Evolutionary conservation across 2,329 filamentous ascomycete species (phyloP).

Genomic region (Pseudonectria foliicola): DNA sequence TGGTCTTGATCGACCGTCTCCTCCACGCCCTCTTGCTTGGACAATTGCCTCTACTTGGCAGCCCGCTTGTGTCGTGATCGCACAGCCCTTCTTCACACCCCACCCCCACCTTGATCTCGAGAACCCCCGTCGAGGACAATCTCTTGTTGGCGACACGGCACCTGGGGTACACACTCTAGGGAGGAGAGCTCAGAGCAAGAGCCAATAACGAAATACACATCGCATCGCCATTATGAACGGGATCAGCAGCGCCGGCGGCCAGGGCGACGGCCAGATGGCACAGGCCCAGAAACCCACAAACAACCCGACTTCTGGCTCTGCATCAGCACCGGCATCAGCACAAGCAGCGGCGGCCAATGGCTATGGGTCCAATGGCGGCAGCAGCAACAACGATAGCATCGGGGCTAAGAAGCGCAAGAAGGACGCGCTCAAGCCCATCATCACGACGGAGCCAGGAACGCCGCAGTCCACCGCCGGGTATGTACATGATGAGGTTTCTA

Average conservation of each 20-base stretch:
- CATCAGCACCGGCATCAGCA: constrained; percentile 13
- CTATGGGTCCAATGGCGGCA: constrained; percentile 19
- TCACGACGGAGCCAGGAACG: constrained; percentile 55
- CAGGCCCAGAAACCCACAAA: not conserved
- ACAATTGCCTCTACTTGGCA: no score
- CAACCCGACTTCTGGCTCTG: not conserved
- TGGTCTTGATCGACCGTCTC: no score
- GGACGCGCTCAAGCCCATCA: constrained; percentile 66
- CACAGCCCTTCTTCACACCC: constrained; percentile 5
- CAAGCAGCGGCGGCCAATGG: constrained; percentile 17
- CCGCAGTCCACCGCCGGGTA: constrained; percentile 26
- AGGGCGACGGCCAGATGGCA: no score
- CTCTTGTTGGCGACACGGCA: constrained; percentile 6
- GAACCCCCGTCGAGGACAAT: constrained; percentile 2
- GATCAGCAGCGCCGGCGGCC: not conserved
- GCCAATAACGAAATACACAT: no score
- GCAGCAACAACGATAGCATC: constrained; percentile 20
- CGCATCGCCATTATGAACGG: constrained; percentile 16
- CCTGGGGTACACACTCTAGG: constrained; percentile 1
- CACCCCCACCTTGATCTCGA: constrained; percentile 13
- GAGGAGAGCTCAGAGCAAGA: constrained; percentile 5
- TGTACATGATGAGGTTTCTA: constrained; percentile 17
- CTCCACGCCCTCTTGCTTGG: no score
- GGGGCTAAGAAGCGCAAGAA: constrained; percentile 65
- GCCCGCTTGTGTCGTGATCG: constrained; percentile 7